Base-by-base conservation (phyloP, 2,329 filamentous ascomycete genomes). In the Epichloe bromicola region DNA sequence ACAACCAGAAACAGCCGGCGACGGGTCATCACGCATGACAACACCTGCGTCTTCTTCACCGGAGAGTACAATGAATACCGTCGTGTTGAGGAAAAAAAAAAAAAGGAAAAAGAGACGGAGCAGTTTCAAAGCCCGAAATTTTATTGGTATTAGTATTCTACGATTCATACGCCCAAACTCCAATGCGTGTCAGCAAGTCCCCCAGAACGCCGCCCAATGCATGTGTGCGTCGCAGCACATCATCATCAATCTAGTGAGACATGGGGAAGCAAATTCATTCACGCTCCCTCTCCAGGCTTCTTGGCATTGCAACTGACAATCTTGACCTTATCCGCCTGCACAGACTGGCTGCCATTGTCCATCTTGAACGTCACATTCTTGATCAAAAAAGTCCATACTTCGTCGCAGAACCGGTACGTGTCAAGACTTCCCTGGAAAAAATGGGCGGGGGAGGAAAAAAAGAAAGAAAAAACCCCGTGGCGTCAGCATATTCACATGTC, bases 321-420 rank as follows among this genome's bases (percentile, higher is more conserved):
- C 82, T 97, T 97, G 69, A 98, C 87, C 67, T 89, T 91, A 65
- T 96, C 91, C 19, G 90, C 89, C 38, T 79, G 73, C 14, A 97
- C 82, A 1, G 80, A 79, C 54, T 82, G 79, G 51, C 79, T 80
- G 58, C 76, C 77, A 49, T 85, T 88, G 60, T 97, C 91, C 73
- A 97, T 85, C 73, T 98, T 98, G 74, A 98, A 97, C n/a, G 84
- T 89, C 51, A 97, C 90, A 59, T 97, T 93, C 71, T 96, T 96
- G 70, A 98, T 95, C 53, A 98, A 79, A 68, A 98, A 98, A 1
- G 93, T 98, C 93, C 93, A 98, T 53, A 98, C 93, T 72, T 98
- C 93, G 70, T 98, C 93, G 74, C 93, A 98, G 78, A 98, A 98
- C 60, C 93, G 86, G 74, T 98, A 98, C 15, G 93, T 97, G 67